Evolutionary conservation across 768 basidiomycete genomes (phyloP), one percentile per base, ranked within the genome.

Genomic region (Phaeotremella fagi): DNA sequence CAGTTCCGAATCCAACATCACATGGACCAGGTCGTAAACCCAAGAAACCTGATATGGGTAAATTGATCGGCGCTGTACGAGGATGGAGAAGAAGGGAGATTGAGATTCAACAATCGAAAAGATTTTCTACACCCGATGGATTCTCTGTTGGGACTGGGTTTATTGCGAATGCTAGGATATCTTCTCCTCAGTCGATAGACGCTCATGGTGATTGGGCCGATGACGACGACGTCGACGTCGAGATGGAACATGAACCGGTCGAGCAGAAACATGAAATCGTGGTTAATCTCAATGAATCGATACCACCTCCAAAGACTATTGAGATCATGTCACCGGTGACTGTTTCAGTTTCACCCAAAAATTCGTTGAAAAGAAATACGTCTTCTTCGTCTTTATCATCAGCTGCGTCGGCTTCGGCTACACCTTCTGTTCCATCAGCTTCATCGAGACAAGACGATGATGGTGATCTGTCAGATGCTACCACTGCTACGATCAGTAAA

Each of bases 21-120:
- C 12, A 20, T 6, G 38, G 38, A 18, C 37, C 38, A 24, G 51
- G 57, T 62, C 64, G 16, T 52, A 58, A 62, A n/a, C 48, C 11
- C 23, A 60, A 48, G 31, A 27, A 43, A 47, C 59, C 58, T 4
- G 64, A 73, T 50, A 28, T 73, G 20, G 74, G 72, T 1, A 52
- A 52, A 23, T 47, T 73, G 41, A 60, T 74, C 4, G 75, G 73
- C 15, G 70, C 68, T 1, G 55, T 63, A 1, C 35, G 75, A 42
- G 70, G 69, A 1, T 74, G 71, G 75, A 63, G 73, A 45, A 35
- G 62, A 43, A 57, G 61, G 35, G 72, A 72, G 48, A 50, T 68
- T 38, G 71, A 73, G 42, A 31, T 49, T 38, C 64, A 67, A 18
- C 47, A 56, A 6, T 52, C 55, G 48, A 50, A 48, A 15, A 54